Evolutionary conservation across 2,329 filamentous ascomycete species (phyloP).

Genomic region (Exserohilum rostratum): DNA sequence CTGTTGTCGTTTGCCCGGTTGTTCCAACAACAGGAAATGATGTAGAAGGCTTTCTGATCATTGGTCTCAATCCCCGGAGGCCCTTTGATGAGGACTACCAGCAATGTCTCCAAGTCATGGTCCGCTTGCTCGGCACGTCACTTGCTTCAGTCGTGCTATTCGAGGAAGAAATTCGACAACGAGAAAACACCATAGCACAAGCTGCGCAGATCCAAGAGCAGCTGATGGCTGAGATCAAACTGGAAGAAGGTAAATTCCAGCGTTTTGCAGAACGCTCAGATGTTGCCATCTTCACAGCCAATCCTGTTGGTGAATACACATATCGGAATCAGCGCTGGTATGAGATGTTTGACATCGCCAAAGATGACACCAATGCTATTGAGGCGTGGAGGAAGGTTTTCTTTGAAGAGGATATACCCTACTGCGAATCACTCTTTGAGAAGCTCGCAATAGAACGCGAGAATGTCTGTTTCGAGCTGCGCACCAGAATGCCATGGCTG

Average conservation of each 20-base stretch:
- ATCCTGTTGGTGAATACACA: constrained; percentile 41
- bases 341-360: constrained; percentile 38
- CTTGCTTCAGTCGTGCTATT: constrained; percentile 50
- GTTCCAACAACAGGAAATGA: constrained; percentile 42
- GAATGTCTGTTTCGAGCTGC: constrained; percentile 47
- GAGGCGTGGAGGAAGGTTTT: constrained; percentile 27
- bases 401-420: constrained; percentile 45
- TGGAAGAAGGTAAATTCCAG: constrained; percentile 44
- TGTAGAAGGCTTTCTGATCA: constrained; percentile 48
- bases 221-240: constrained; percentile 45
- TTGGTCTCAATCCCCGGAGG: constrained; percentile 49
- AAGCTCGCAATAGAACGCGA: constrained; percentile 40
- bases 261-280: constrained; percentile 49
- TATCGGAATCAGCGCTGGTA: constrained; percentile 52
- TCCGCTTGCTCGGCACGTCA: constrained; percentile 47
- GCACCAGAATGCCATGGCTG: constrained; percentile 46
- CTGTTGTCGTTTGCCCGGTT: constrained; percentile 46
- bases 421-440: constrained; percentile 39
- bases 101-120: constrained; percentile 45
- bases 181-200: constrained; percentile 40
- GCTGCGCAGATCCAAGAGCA: constrained; percentile 45
- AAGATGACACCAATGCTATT: constrained; percentile 21
- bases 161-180: constrained; percentile 46
- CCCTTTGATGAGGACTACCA: constrained; percentile 49
- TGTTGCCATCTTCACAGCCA: constrained; percentile 51